These are phyloP conservation scores for Rhipidocladum racemiflorum DNA, from an alignment of 176 grass and related monocot species.

Conservation along the genomic window DNA sequence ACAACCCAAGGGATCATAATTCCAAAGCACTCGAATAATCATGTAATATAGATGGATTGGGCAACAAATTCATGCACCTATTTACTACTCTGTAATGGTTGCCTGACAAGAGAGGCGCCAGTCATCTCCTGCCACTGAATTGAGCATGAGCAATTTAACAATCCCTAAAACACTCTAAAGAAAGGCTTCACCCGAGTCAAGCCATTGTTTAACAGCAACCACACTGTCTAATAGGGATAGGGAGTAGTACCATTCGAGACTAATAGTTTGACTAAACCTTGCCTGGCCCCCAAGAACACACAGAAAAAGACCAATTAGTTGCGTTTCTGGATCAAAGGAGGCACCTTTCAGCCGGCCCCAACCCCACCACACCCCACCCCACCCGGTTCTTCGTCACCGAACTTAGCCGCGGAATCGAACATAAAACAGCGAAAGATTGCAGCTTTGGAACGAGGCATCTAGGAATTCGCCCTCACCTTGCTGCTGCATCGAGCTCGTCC, in stretches of 20 bases:
- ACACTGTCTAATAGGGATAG: background rate
- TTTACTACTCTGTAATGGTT: background rate
- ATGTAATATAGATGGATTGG: background rate
- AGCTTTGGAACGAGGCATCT: background rate
- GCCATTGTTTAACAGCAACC: background rate
- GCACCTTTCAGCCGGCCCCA: background rate
- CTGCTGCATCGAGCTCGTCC: constrained; percentile 40
- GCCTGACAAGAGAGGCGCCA: background rate
- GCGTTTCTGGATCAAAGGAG: background rate
- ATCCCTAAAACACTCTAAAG: background rate
- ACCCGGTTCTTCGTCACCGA: background rate
- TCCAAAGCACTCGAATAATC: background rate
- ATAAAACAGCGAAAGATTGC: background rate
- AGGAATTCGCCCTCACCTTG: constrained; percentile 30
- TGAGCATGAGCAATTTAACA: background rate
- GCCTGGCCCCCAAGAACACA: background rate
- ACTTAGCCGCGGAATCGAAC: background rate
- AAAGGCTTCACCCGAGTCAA: background rate
- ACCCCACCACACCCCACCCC: background rate
- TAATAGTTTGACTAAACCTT: background rate
- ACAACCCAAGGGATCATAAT: background rate
- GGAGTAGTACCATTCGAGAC: background rate
- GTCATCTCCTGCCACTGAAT: background rate
- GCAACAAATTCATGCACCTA: background rate
- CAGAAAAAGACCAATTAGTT: background rate